These are phyloP conservation scores for Nemania abortiva DNA, from an alignment of 2,329 filamentous ascomycete species.

Conservation along the genomic window DNA sequence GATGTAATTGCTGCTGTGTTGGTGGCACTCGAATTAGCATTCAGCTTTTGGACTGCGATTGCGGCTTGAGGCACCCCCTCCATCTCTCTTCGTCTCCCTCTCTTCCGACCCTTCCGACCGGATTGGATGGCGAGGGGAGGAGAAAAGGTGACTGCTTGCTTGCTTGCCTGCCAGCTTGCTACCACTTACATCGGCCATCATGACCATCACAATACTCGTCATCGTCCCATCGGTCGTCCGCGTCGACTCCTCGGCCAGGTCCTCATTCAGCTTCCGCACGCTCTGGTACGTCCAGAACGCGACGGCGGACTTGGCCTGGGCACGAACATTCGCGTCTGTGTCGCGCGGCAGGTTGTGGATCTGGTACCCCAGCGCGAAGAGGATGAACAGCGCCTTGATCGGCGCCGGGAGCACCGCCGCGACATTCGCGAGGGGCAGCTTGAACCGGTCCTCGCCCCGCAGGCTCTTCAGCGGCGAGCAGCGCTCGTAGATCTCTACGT, in stretches of 20 bases:
- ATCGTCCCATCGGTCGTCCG: conserved; percentile 46
- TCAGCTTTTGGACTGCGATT: not conserved
- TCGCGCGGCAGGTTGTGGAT: conserved; percentile 36
- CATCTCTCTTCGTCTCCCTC: not conserved
- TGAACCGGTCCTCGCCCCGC: conserved; percentile 22
- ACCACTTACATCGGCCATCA: conserved; percentile 49
- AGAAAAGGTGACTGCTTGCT: conserved; percentile 3
- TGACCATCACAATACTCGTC: conserved; percentile 47
- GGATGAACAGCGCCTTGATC: conserved; percentile 40
- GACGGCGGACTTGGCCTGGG: conserved; percentile 32
- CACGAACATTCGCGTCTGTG: conserved; percentile 18
- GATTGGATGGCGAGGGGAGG: not conserved
- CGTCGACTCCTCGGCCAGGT: conserved; percentile 42
- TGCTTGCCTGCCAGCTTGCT: too few relatives aligned
- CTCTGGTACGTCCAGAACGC: conserved; percentile 48
- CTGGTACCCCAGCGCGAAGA: conserved; percentile 42
- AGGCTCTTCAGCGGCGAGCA: conserved; percentile 38
- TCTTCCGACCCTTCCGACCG: not conserved
- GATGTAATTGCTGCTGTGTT: conserved; percentile 34
- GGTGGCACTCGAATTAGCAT: conserved; percentile 16
- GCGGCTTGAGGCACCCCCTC: too few relatives aligned
- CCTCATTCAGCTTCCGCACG: conserved; percentile 49
- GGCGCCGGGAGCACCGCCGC: conserved; percentile 34
- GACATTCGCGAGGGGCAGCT: conserved; percentile 30
- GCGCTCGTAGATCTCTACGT: conserved; percentile 50